Evolutionary conservation across 2,329 filamentous ascomycete genomes (phyloP).

Genomic region (Arthroderma sp.): DNA sequence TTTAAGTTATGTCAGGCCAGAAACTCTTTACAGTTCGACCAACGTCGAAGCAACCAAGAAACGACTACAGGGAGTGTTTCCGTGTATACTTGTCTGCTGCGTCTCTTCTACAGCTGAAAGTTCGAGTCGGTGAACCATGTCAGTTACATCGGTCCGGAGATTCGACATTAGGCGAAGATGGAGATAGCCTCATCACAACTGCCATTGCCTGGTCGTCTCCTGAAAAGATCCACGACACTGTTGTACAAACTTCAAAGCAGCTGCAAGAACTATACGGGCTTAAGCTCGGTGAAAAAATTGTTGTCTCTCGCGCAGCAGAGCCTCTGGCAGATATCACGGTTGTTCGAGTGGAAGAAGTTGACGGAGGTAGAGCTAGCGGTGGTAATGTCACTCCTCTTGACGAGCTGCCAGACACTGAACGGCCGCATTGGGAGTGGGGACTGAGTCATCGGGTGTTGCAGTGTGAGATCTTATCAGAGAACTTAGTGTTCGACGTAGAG

Average conservation of each 20-base stretch:
- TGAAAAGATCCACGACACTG: constrained; percentile 51
- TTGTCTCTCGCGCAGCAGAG: constrained; percentile 42
- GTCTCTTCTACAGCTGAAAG: constrained; percentile 41
- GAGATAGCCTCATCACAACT: constrained; percentile 31
- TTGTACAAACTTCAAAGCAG: constrained; percentile 59
- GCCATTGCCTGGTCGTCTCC: constrained; percentile 51
- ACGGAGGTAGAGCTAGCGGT: constrained; percentile 17
- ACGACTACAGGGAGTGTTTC: constrained; percentile 43
- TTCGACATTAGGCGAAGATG: constrained; percentile 14
- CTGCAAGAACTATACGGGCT: constrained; percentile 61
- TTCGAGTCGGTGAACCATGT: constrained; percentile 48
- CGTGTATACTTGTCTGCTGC: constrained; percentile 45
- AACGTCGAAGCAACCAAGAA: constrained; percentile 34
- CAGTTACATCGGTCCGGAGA: constrained; percentile 18
- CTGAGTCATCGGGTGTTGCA: constrained; percentile 33
- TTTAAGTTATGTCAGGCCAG: neutral
- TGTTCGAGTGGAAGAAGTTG: constrained; percentile 49
- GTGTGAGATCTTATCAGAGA: constrained; percentile 56
- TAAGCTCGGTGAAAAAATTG: constrained; percentile 56
- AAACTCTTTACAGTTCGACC: constrained; percentile 40
- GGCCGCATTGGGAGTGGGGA: constrained; percentile 36
- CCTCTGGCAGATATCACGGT: constrained; percentile 42
- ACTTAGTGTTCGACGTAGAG: constrained; percentile 54
- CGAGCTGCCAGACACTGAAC: constrained; percentile 24
- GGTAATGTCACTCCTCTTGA: constrained; percentile 16